Evolutionary conservation across 495 filamentous ascomycete species (phyloP).

Genomic region (Wilcoxina mikolae): DNA sequence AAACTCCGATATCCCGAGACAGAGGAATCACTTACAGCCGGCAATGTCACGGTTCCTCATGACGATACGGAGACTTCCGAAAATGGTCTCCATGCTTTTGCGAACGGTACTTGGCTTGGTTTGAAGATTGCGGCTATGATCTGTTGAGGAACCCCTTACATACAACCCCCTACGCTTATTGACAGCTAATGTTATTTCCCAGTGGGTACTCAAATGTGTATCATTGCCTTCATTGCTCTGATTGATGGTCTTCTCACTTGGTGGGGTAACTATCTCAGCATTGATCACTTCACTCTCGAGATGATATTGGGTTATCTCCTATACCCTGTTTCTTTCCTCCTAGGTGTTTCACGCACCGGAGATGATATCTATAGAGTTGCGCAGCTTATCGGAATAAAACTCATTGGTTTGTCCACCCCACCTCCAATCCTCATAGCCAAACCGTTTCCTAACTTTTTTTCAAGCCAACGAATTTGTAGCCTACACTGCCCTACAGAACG

Average conservation of each 20-base stretch:
- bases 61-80: constrained; percentile 53
- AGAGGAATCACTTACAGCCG: constrained; percentile 68
- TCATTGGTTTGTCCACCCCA: constrained; percentile 41
- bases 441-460: constrained; percentile 6
- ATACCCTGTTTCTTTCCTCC: constrained; percentile 70
- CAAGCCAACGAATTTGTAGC: constrained; percentile 38
- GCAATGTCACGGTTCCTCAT: constrained; percentile 62
- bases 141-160: not conserved
- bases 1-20: constrained; percentile 82
- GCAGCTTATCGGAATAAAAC: constrained; percentile 66
- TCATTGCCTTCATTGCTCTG: constrained; percentile 65
- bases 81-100: constrained; percentile 73
- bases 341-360: constrained; percentile 60
- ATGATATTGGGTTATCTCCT: constrained; percentile 70
- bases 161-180: not conserved
- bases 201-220: constrained; percentile 59
- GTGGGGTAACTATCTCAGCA: constrained; percentile 77
- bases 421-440: not conserved
- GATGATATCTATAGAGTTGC: constrained; percentile 57
- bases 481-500: constrained; percentile 16
- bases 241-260: constrained; percentile 66
- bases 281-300: constrained; percentile 58
- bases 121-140: constrained; percentile 85
- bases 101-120: constrained; percentile 76
- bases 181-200: not conserved